Evolutionary conservation across 2,329 filamentous ascomycete genomes (phyloP).

Genomic region (Calonectria fujianensis): DNA sequence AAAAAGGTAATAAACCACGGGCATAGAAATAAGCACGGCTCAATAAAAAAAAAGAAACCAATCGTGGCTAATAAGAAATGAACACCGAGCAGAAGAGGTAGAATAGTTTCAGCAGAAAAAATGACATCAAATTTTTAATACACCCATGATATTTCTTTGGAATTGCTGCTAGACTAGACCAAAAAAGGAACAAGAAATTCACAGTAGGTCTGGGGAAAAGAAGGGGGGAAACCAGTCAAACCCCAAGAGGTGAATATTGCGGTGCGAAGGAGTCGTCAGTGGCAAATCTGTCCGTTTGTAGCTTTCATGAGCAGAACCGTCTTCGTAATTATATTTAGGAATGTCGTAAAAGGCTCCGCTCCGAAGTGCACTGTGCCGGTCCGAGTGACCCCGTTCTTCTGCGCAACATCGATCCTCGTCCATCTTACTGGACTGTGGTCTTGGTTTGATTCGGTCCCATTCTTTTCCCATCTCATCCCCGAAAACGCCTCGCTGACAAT

Average conservation of each 20-base stretch:
- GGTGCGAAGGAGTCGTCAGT: neutral
- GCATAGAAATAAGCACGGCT: slow-evolving; percentile 31
- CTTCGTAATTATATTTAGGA: slow-evolving; percentile 21
- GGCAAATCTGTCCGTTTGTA: neutral
- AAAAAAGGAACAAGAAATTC: slow-evolving; percentile 41
- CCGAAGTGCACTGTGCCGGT: slow-evolving; percentile 32
- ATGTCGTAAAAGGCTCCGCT: slow-evolving; percentile 22
- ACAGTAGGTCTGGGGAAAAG: slow-evolving; percentile 35
- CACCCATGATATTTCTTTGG: slow-evolving; percentile 47
- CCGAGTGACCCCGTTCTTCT: neutral
- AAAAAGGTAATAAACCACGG: slow-evolving; percentile 29
- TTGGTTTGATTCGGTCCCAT: slow-evolving; percentile 39
- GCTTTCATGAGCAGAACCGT: slow-evolving; percentile 20
- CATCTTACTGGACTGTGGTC: slow-evolving; percentile 8
- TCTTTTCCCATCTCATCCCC: slow-evolving; percentile 53
- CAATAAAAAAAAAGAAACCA: slow-evolving; percentile 7
- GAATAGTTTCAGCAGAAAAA: slow-evolving; percentile 12
- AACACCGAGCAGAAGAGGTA: neutral
- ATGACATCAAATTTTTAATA: slow-evolving; percentile 33
- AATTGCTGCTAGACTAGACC: slow-evolving; percentile 53
- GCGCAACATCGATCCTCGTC: slow-evolving; percentile 27
- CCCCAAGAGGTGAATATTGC: slow-evolving; percentile 4
- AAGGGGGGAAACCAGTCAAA: slow-evolving; percentile 38
- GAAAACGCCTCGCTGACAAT: slow-evolving; percentile 60
- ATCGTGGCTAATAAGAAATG: neutral